Base-by-base conservation (phyloP, 176 grass and related monocot genomes). In the Raddia distichophylla region DNA sequence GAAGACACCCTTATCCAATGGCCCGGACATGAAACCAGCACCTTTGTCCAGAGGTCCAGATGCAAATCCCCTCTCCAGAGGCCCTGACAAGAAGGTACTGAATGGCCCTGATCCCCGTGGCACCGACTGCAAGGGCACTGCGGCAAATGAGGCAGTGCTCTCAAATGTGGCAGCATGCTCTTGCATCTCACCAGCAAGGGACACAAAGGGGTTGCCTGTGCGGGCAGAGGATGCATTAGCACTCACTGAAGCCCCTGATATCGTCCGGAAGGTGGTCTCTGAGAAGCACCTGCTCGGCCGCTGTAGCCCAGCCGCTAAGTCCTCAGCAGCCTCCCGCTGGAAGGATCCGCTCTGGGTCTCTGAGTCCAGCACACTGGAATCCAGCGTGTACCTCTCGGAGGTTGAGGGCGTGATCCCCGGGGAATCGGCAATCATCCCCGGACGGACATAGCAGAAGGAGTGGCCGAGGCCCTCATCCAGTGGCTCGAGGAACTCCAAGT, bases 361-460 rank as follows among this genome's bases (percentile, higher is more conserved):
- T 9, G 86, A 97, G 72, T 97, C 94, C 48, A 97, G 84, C 47
- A 85, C 75, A 73, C 88, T 89, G 16, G 94, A 97, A 40, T 97
- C 94, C 46, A 97, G 53, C 53, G 94, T 97, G 69, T 97, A 97
- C 37, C 94, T 86, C 76, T 93, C 94, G 8, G 94, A 97, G 84
- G 89, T 93, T 44, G 91, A 97, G 0, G 94, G 94, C 8, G 94
- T 93, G 68, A 93, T 97, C 7, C 54, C 89, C 3, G 91, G 94
- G 22, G 94, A 97, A 79, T 93, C 91, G 0, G 74, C 86, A 8
- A 83, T 79, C 59, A 77, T 42, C 70, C 70, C 88, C 6, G 94
- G 94, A 20, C 94, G 83, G 2, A 97, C 93, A 71, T 97, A 97
- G 80, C 94, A 97, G 78, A 97, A 97, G 57, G 94, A 97, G 80